These are phyloP conservation scores for Maudiozyma turicensis DNA, from an alignment of 805 yeast genomes.

Conservation along the genomic window DNA sequence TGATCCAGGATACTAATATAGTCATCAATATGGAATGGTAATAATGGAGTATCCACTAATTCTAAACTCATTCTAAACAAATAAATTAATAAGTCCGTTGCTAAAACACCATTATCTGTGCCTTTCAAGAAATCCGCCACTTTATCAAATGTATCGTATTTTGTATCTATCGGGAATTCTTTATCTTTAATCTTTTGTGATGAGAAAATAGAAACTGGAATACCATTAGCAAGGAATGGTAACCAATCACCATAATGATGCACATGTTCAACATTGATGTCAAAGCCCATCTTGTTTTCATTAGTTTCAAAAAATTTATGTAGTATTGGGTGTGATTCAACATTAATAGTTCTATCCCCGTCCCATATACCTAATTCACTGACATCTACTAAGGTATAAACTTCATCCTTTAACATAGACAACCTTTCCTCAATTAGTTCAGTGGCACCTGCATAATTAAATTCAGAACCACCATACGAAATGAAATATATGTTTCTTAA, in stretches of 20 bases:
- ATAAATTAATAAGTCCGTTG: conserved; percentile 45
- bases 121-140: conserved; percentile 35
- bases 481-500: conserved; percentile 71
- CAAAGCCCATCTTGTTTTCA: conserved; percentile 16
- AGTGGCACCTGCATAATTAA: conserved; percentile 76
- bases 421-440: conserved; percentile 57
- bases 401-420: conserved; percentile 47
- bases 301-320: conserved; percentile 37
- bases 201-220: conserved; percentile 30
- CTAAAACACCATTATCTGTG: conserved; percentile 42
- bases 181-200: conserved; percentile 11
- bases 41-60: conserved; percentile 63
- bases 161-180: conserved; percentile 52
- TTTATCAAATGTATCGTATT: conserved; percentile 55
- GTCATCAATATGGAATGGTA: conserved; percentile 53
- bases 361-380: conserved; percentile 40
- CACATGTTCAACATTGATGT: conserved; percentile 15
- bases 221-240: conserved; percentile 56
- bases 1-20: conserved; percentile 37
- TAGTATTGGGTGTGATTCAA: conserved; percentile 59
- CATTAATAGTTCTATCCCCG: conserved; percentile 41
- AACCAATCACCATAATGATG: conserved; percentile 47
- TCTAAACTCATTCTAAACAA: conserved; percentile 45
- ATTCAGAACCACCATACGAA: conserved; percentile 75
- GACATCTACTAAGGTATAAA: conserved; percentile 64